These are phyloP conservation scores for Talaromyces piceae DNA, from an alignment of 2,329 filamentous ascomycete species.

Conservation along the genomic window DNA sequence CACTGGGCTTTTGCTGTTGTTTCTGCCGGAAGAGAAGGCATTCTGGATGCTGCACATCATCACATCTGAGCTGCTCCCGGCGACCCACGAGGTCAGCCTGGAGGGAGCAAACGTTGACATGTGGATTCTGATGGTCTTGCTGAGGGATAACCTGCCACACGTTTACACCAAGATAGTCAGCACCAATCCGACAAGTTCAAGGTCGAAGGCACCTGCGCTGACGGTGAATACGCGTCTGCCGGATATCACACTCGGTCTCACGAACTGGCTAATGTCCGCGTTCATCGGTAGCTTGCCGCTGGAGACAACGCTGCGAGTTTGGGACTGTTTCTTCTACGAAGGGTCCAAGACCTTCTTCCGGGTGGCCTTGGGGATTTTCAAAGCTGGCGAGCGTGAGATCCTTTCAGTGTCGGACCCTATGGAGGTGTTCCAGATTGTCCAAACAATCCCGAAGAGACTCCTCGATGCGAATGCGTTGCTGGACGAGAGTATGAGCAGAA, in stretches of 20 bases:
- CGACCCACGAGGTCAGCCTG: slow-evolving; percentile 82
- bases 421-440: slow-evolving; percentile 93
- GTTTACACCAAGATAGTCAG: slow-evolving; percentile 85
- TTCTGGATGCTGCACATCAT: slow-evolving; percentile 94
- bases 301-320: slow-evolving; percentile 83
- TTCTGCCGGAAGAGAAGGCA: slow-evolving; percentile 83
- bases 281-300: slow-evolving; percentile 90
- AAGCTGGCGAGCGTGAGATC: slow-evolving; percentile 74
- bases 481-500: slow-evolving; percentile 73
- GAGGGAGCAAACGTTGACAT: slow-evolving; percentile 92
- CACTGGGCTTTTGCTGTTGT: slow-evolving; percentile 79
- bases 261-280: slow-evolving; percentile 96
- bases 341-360: slow-evolving; percentile 90
- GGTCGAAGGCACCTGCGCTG: slow-evolving; percentile 35
- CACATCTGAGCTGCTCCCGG: slow-evolving; percentile 77
- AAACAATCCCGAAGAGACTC: slow-evolving; percentile 72
- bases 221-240: slow-evolving; percentile 55
- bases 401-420: slow-evolving; percentile 74
- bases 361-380: slow-evolving; percentile 85
- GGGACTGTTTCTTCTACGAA: slow-evolving; percentile 95
- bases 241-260: slow-evolving; percentile 85
- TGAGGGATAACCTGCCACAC: slow-evolving; percentile 72
- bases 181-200: slow-evolving; percentile 43
- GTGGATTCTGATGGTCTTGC: slow-evolving; percentile 80
- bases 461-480: slow-evolving; percentile 75